These are phyloP conservation scores for Colletotrichum euphorbiae DNA, from an alignment of 2,329 filamentous ascomycete genomes.

Conservation along the genomic window DNA sequence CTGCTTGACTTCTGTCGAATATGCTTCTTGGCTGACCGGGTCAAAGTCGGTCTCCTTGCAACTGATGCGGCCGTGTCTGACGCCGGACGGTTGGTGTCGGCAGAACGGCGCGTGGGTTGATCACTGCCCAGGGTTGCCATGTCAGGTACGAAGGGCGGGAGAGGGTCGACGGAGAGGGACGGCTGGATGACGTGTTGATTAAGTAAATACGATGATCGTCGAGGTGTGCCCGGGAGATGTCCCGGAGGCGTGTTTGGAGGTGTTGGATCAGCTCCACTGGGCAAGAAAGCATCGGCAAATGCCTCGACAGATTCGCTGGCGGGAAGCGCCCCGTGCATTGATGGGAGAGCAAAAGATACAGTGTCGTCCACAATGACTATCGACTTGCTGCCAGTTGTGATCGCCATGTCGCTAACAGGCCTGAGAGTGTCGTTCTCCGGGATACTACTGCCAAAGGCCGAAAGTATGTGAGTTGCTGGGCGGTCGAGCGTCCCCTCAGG, in stretches of 20 bases:
- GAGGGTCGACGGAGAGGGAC: slow-evolving; percentile 52
- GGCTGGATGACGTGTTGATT: slow-evolving; percentile 57
- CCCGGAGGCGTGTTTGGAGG: slow-evolving; percentile 72
- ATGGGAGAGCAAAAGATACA: slow-evolving; percentile 58
- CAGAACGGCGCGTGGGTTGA: slow-evolving; percentile 46
- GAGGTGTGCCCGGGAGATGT: slow-evolving; percentile 57
- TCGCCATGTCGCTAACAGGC: slow-evolving; percentile 64
- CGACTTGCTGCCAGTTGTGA: slow-evolving; percentile 87
- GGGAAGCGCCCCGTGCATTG: slow-evolving; percentile 63
- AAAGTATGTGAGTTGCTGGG: slow-evolving; percentile 58
- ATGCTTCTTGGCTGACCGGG: slow-evolving; percentile 47
- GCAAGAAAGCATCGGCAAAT: slow-evolving; percentile 64
- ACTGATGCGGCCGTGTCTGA: slow-evolving; percentile 47
- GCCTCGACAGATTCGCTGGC: slow-evolving; percentile 62
- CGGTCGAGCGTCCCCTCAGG: slow-evolving; percentile 51
- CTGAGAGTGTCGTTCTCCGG: slow-evolving; percentile 50
- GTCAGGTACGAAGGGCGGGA: slow-evolving; percentile 63
- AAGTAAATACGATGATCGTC: slow-evolving; percentile 67
- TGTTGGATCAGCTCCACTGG: slow-evolving; percentile 64
- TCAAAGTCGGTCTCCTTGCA: slow-evolving; percentile 15
- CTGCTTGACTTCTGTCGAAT: slow-evolving; percentile 60
- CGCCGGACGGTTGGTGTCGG: slow-evolving; percentile 47
- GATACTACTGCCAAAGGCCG: slow-evolving; percentile 52
- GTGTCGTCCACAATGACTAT: slow-evolving; percentile 88
- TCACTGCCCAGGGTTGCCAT: slow-evolving; percentile 53